Conservation (phyloP, 352 stramenopile genomes). For the Blastocystis sp. region DNA sequence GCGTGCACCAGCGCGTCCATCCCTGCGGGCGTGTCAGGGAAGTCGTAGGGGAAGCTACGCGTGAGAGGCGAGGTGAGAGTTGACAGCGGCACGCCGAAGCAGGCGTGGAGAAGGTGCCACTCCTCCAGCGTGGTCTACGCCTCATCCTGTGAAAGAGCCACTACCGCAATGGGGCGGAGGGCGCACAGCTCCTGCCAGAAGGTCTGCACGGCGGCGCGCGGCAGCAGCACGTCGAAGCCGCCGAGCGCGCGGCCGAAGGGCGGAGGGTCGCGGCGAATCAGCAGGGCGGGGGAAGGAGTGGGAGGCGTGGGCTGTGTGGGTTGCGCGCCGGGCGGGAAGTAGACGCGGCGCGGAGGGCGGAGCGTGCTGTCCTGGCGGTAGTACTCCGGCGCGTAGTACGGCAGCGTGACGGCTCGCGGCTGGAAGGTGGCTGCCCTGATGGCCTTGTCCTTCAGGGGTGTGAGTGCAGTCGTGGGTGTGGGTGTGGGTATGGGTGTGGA, state of each 20-base stretch:
- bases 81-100: conserved; percentile 17
- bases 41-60: conserved; percentile 40
- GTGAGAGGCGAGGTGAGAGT: background rate
- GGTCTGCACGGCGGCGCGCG: background rate
- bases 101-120: conserved; percentile 44
- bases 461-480: background rate
- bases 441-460: too few relatives aligned
- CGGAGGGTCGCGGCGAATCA: background rate
- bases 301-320: background rate
- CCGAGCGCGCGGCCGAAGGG: background rate
- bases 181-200: background rate
- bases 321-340: background rate
- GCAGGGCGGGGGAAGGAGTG: background rate
- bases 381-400: conserved; percentile 56
- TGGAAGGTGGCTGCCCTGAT: too few relatives aligned
- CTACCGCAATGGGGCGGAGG: background rate
- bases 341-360: background rate
- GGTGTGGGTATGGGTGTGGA: background rate
- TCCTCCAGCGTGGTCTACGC: conserved; percentile 10
- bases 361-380: background rate
- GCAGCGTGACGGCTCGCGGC: too few relatives aligned
- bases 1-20: background rate
- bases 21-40: conserved; percentile 35
- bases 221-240: conserved; percentile 21
- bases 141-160: background rate